Evolutionary conservation across 352 stramenopile genomes (phyloP).

Genomic region (Globisporangium irregulare): DNA sequence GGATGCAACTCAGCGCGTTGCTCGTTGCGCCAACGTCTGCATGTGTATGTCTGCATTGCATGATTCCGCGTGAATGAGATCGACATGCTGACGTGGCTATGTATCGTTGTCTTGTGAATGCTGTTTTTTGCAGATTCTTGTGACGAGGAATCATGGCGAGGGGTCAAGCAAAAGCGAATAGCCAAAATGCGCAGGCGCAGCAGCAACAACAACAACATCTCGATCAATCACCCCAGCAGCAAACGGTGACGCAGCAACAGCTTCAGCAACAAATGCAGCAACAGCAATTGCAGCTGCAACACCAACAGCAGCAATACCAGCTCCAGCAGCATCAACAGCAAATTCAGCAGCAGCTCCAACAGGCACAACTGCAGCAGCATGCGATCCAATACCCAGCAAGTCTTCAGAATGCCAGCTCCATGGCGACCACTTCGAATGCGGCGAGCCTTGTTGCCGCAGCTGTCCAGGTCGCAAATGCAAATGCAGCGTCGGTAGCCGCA

Average conservation of each 20-base stretch:
- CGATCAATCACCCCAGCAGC: constrained; percentile 16
- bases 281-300: constrained; percentile 31
- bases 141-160: constrained; percentile 12
- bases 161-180: constrained; percentile 6
- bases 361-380: constrained; percentile 32
- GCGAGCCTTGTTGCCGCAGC: constrained; percentile 41
- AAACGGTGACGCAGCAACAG: constrained; percentile 21
- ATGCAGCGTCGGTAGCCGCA: constrained; percentile 27
- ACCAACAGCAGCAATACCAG: constrained; percentile 29
- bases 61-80: not conserved
- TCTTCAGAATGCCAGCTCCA: constrained; percentile 21
- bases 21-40: not conserved
- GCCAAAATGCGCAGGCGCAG: constrained; percentile 13
- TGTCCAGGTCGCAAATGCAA: constrained; percentile 32
- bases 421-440: constrained; percentile 31
- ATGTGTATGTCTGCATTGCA: not conserved
- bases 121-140: not conserved
- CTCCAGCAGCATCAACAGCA: constrained; percentile 32
- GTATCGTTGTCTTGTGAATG: not conserved
- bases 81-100: not conserved
- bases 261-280: constrained; percentile 30
- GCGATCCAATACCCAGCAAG: constrained; percentile 32
- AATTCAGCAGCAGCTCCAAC: constrained; percentile 29
- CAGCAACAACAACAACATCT: constrained; percentile 16
- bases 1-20: not conserved